Conservation (phyloP, 2,329 filamentous ascomycete genomes). For the Capronia coronata region DNA sequence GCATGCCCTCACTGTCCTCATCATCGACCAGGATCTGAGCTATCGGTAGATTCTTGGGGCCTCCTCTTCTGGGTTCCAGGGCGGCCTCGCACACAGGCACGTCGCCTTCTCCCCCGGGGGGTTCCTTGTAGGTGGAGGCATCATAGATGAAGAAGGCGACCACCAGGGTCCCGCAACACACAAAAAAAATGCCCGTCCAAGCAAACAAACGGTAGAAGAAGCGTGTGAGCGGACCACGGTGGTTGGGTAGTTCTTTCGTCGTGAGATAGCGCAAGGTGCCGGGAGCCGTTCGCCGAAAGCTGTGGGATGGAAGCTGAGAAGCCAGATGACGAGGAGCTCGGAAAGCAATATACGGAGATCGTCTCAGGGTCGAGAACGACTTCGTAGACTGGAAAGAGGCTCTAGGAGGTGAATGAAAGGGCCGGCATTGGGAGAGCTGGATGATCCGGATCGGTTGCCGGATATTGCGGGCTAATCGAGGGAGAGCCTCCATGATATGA, state of each 20-base stretch:
- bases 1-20: constrained; percentile 67
- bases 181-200: constrained; percentile 66
- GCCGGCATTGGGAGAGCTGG: constrained; percentile 5
- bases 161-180: constrained; percentile 62
- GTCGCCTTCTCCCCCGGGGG: constrained; percentile 56
- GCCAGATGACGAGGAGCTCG: background rate
- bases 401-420: background rate
- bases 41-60: constrained; percentile 92
- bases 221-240: constrained; percentile 37
- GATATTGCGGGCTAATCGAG: constrained; percentile 16
- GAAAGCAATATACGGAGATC: background rate
- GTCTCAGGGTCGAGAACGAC: constrained; percentile 6
- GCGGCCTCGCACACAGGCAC: constrained; percentile 80
- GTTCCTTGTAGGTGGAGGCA: constrained; percentile 77
- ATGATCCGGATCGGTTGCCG: constrained; percentile 9
- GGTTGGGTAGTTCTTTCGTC: constrained; percentile 33
- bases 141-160: constrained; percentile 90
- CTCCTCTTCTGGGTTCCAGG: constrained; percentile 71
- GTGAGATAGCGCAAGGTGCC: constrained; percentile 26
- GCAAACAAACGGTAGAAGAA: constrained; percentile 65
- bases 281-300: constrained; percentile 2
- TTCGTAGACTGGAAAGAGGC: constrained; percentile 6
- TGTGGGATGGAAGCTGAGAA: constrained; percentile 4
- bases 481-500: constrained; percentile 20
- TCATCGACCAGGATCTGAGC: constrained; percentile 84